Base-by-base conservation (phyloP, 2,329 filamentous ascomycete species). In the Endoconidiophora polonica region DNA sequence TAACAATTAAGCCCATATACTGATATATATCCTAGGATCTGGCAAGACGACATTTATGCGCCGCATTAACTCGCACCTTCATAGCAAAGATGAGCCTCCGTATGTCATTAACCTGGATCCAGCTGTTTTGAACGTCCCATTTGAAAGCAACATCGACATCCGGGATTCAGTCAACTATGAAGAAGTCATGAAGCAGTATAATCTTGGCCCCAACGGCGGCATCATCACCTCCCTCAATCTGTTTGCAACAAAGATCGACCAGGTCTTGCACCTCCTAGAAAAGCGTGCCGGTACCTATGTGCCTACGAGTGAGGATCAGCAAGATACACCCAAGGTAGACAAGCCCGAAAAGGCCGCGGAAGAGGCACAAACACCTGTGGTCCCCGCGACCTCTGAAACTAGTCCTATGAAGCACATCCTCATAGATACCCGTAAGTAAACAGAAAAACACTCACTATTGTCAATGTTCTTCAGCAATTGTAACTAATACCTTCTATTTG, bases 21-120 rank as follows among this genome's bases (percentile, higher is more conserved):
- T 44, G 24, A 54, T 44, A 20, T 51, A 37, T 46, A 18, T 18
- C 46, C 44, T 57, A 84, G 82, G 91, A 59, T 94, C 87, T 14
- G 91, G 91, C 60, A 98, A 98, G 71, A 98, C 91, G n/a, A 98
- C 93, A 0, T 98, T 98, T 62, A 96, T 98, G 90, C 90, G 96
- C 63, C 80, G 91, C 60, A 91, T 98, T 60, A 95, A 95, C 64
- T 83, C 90, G 1, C 76, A 98, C 62, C 79, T 98, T 3, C 90
- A 96, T 62, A 75, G 75, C 4, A 76, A 88, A 59, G 77, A 81
- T 52, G 76, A 81, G 16, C 80, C 86, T 1, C 91, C 93, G 3
- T 98, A 98, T 64, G 87, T 96, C 53, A 79, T 98, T 62, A 98
- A 98, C 65, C 82, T 98, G 55, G 91, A 98, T 62, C 91, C 91